phyloP scores from a whole-genome alignment of 306 rosid genomes.

The Alnus rubra region DNA sequence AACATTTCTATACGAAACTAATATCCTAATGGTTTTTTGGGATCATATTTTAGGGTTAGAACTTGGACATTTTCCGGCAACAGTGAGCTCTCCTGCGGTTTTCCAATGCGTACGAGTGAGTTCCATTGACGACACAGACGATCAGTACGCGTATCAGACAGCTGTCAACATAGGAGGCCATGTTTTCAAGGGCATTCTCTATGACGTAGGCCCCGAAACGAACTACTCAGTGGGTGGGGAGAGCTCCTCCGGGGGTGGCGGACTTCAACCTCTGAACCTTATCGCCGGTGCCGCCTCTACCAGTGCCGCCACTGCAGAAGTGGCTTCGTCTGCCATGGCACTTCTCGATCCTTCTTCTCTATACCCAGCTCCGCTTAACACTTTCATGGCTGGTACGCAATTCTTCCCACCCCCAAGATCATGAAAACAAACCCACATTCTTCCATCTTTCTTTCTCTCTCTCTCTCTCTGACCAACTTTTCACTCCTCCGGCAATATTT shows the following conservation, averaged over 20 bases:
- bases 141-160: slow-evolving; percentile 84
- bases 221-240: slow-evolving; percentile 44
- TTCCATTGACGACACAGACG: slow-evolving; percentile 68
- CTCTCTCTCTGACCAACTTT: slow-evolving; percentile 16
- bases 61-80: slow-evolving; percentile 65
- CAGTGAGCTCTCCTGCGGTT: slow-evolving; percentile 64
- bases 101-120: slow-evolving; percentile 82
- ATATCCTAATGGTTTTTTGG: neutral
- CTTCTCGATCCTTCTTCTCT: slow-evolving; percentile 63
- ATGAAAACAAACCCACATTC: slow-evolving; percentile 37
- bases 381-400: slow-evolving; percentile 96
- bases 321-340: slow-evolving; percentile 34
- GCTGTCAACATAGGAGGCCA: slow-evolving; percentile 96
- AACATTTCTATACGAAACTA: neutral
- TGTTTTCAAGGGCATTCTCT: slow-evolving; percentile 79
- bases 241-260: slow-evolving; percentile 53
- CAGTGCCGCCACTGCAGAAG: slow-evolving; percentile 20
- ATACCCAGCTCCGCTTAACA: slow-evolving; percentile 65
- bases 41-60: slow-evolving; percentile 52
- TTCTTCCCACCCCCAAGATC: slow-evolving; percentile 98
- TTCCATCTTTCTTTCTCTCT: neutral
- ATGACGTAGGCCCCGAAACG: slow-evolving; percentile 72
- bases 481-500: slow-evolving; percentile 19
- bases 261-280: slow-evolving; percentile 59
- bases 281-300: slow-evolving; percentile 32